Evolutionary conservation across 1,139 yeast species (phyloP).

Genomic region (Suhomyces anneliseae): DNA sequence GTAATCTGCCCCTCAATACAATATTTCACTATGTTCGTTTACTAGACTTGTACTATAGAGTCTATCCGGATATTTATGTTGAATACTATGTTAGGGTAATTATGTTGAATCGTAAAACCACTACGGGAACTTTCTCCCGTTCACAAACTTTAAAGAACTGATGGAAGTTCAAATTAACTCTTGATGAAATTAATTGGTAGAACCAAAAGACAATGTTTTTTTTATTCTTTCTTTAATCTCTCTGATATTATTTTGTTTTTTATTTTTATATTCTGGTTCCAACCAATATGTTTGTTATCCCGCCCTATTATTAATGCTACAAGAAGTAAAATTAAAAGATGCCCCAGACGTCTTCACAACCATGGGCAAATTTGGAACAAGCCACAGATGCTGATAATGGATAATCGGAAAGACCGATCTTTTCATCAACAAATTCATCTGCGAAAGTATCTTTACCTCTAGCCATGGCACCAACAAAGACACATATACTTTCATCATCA

Average conservation of each 20-base stretch:
- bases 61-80: not conserved
- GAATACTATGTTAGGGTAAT: not conserved
- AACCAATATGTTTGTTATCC: too few species aligned
- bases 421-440: constrained; percentile 94
- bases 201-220: not conserved
- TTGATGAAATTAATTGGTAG: too few species aligned
- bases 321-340: constrained; percentile 39
- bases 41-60: not conserved
- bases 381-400: constrained; percentile 98
- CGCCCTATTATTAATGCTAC: not conserved
- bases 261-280: too few species aligned
- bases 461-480: constrained; percentile 99
- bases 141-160: not conserved
- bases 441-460: constrained; percentile 97
- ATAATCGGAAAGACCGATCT: constrained; percentile 91
- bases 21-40: not conserved
- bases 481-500: constrained; percentile 92
- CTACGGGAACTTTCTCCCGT: not conserved
- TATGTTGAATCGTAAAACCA: not conserved
- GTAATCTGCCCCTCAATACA: too few species aligned
- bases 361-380: constrained; percentile 96
- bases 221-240: too few species aligned
- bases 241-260: too few species aligned
- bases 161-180: too few species aligned
- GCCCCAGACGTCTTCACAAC: constrained; percentile 97